Evolutionary conservation across 148 eudicot species (phyloP).

Genomic region (Pouteria glomerata): DNA sequence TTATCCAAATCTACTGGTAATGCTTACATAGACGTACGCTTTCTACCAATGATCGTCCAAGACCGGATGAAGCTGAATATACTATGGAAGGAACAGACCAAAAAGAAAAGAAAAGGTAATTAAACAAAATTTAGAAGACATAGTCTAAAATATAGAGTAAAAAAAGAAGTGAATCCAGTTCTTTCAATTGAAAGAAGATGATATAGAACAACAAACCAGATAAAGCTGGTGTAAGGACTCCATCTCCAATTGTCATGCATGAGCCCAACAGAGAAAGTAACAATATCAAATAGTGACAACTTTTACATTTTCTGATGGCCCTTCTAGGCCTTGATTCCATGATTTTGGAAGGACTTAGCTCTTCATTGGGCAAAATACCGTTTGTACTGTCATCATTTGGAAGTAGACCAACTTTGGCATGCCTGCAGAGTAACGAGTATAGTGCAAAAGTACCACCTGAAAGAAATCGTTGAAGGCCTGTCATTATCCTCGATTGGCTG

Average conservation of each 20-base stretch:
- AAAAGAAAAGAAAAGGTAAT: background rate
- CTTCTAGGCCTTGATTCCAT: constrained; percentile 38
- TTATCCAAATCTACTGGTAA: background rate
- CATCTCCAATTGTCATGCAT: constrained; percentile 81
- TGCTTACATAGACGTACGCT: constrained; percentile 27
- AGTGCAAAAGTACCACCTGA: constrained; percentile 76
- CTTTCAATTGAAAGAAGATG: background rate
- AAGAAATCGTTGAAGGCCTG: background rate
- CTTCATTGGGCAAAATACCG: constrained; percentile 32
- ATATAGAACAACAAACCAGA: constrained; percentile 39
- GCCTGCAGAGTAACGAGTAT: constrained; percentile 60
- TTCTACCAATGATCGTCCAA: constrained; percentile 34
- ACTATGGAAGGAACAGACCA: constrained; percentile 22
- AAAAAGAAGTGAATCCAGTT: background rate
- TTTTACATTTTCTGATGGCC: constrained; percentile 49
- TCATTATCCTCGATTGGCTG: no score
- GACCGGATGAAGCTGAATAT: constrained; percentile 37
- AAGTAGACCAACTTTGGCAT: constrained; percentile 61
- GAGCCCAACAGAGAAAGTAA: constrained; percentile 72
- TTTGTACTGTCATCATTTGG: constrained; percentile 46
- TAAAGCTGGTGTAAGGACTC: constrained; percentile 67
- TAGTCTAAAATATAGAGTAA: background rate
- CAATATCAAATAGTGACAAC: constrained; percentile 49
- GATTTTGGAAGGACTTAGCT: constrained; percentile 12
- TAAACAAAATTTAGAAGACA: background rate